Evolutionary conservation across 2,329 filamentous ascomycete species (phyloP), one percentile per base, ranked within the genome.

Genomic region (Graphilbum fragrans): DNA sequence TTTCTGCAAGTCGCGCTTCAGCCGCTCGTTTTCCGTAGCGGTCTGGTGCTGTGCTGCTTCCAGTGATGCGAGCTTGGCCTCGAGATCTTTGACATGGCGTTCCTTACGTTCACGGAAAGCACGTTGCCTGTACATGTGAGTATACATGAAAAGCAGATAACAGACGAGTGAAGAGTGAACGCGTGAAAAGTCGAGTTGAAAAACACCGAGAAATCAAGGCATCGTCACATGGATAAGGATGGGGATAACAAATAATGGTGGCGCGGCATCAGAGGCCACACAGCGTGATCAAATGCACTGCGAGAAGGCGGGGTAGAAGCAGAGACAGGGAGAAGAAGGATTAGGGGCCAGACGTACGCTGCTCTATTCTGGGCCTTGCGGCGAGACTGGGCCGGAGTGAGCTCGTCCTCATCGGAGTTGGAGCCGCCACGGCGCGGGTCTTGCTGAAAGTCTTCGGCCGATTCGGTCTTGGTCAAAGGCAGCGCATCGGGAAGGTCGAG

Each of bases 101-200:
- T 96, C 90, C 61, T 96, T 96, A 51, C 90, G 82, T 62, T 96
- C 90, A 46, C 90, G 86, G 60, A 96, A 96, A 25, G 92, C 90
- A 52, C 90, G 82, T 70, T 96, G 92, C 37, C 90, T 95, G 48
- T 22, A 35, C 82, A 71, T 96, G 90, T 38, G 90, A 95, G 48
- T 19, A 35, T 9, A 35, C 6, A 10, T 19, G 34, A 20, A 29
- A 27, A 17, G 17, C 11, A 16, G 16, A 32, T 7, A 32, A 32
- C 5, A 32, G 29, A 14, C 5, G 14, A 32, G 29, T 23, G 20
- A 17, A 12, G 17, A 17, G 17, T 7, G 18, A 22, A 34, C 16
- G 19, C 4, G 23, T 10, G 20, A 22, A n/a, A n/a, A 17, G 4
- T 21, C 14, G 3, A 29, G 25, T 29, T 29, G 25, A 29, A 29